Evolutionary conservation across 2,329 filamentous ascomycete species (phyloP), one percentile per base, ranked within the genome.

Genomic region (Sordariomycetes sp.): DNA sequence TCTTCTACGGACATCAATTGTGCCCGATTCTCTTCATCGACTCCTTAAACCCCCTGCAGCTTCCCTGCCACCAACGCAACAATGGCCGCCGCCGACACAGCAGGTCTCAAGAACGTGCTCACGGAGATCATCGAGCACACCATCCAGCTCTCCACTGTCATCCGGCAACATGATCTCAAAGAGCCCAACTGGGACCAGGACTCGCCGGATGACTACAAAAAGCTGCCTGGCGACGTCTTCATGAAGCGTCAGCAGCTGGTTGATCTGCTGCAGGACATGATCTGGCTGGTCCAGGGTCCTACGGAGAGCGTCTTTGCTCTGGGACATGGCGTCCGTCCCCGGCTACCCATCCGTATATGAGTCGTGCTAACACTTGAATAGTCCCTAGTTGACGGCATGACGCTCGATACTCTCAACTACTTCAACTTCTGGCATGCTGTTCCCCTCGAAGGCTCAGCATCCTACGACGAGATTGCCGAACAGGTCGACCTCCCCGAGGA

Each of bases 401-500:
- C 24, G 6, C 30, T 39, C 5, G 34, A 48, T 16, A 37, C 43
- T 12, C 29, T 47, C 4, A 50, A 49, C 9, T 39, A 42, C 1
- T 50, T 49, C 16, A 21, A 47, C 19, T 39, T 50, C 24, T 48
- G 41, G 40, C 16, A 28, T n/a, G 42, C 45, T 12, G 43, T 50
- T 0, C 46, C 46, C 4, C 21, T 24, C 21, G 41, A 32, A 8
- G 44, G 46, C 17, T 42, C 38, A 1, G 44, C 42, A 15, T 40
- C 37, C 2, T 42, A 41, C 23, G 24, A 30, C 4, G 41, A 48
- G n/a, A 43, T 50, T 11, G 51, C 62, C 7, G 35, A 48, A 16
- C 45, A 45, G 11, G 53, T 55, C 3, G 47, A 47, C 3, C 56
- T 66, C 4, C 62, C 61, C 0, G 47, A 54, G 34, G 50, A 51